Conservation (phyloP, 495 filamentous ascomycete genomes). For the Penicillium ucsense region DNA sequence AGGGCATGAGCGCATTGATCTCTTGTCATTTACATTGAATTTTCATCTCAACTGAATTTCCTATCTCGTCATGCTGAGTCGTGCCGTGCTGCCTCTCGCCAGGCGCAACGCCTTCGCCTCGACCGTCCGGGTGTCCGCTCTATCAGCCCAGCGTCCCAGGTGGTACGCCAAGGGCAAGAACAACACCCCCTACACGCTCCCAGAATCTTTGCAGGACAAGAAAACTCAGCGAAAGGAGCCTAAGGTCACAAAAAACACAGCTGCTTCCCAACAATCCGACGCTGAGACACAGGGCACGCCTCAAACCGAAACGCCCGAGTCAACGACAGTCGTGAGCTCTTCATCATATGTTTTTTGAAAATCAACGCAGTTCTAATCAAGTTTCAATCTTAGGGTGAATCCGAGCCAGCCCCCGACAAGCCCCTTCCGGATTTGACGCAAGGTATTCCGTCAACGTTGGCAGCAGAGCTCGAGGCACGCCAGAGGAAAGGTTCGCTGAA, state of each 20-base stretch:
- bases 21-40: conserved; percentile 2
- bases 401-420: conserved; percentile 24
- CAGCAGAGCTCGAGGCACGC: conserved; percentile 54
- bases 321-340: conserved; percentile 18
- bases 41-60: not conserved
- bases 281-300: conserved; percentile 32
- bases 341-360: not conserved
- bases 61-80: conserved; percentile 33
- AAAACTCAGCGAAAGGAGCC: conserved; percentile 10
- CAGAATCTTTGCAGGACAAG: conserved; percentile 24
- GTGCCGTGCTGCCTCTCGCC: conserved; percentile 35
- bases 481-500: conserved; percentile 43
- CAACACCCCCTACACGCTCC: conserved; percentile 36
- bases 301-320: conserved; percentile 23
- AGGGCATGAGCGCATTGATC: conserved; percentile 23
- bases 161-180: conserved; percentile 41
- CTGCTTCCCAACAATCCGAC: conserved; percentile 34
- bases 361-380: conserved; percentile 9
- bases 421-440: conserved; percentile 81
- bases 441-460: conserved; percentile 81
- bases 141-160: conserved; percentile 28
- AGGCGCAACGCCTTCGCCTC: conserved; percentile 35
- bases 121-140: conserved; percentile 24
- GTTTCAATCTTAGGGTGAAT: conserved; percentile 17
- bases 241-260: conserved; percentile 18